phyloP scores from a whole-genome alignment of 441 rosid species.

The Lepidium campestre region DNA sequence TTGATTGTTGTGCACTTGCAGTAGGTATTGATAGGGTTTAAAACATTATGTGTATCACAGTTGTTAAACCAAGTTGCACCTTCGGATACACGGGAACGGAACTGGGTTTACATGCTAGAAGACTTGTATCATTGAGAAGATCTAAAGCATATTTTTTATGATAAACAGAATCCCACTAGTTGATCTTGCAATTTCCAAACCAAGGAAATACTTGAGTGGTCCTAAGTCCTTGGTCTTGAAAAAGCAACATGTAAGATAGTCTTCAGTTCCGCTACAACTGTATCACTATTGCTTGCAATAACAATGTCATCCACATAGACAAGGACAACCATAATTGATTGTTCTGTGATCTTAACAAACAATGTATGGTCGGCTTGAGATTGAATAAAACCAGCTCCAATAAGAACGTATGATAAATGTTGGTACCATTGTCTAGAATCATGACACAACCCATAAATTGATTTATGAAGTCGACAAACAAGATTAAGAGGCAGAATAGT shows the following conservation, averaged over 20 bases:
- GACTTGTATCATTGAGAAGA: not conserved
- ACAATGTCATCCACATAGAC: not conserved
- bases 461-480: no score
- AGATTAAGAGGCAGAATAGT: no score
- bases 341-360: not conserved
- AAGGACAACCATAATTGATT: not conserved
- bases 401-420: not conserved
- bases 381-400: not conserved
- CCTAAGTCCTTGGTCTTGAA: not conserved
- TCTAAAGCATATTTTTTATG: not conserved
- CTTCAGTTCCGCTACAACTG: not conserved
- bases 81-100: not conserved
- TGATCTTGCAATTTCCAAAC: not conserved
- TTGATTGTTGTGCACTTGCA: no score
- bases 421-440: not conserved
- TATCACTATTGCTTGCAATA: not conserved
- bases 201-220: not conserved
- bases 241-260: not conserved
- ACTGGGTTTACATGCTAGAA: not conserved
- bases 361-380: not conserved
- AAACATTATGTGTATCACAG: no score
- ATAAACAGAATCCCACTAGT: not conserved
- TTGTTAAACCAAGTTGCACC: not conserved
- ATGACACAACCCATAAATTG: not conserved
- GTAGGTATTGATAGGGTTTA: no score